Percentiles rank a stretch among this genome's conserved stretches.
Conservation (phyloP, 176 grass and related monocot genomes). For the Rhynchospora pubera region DNA sequence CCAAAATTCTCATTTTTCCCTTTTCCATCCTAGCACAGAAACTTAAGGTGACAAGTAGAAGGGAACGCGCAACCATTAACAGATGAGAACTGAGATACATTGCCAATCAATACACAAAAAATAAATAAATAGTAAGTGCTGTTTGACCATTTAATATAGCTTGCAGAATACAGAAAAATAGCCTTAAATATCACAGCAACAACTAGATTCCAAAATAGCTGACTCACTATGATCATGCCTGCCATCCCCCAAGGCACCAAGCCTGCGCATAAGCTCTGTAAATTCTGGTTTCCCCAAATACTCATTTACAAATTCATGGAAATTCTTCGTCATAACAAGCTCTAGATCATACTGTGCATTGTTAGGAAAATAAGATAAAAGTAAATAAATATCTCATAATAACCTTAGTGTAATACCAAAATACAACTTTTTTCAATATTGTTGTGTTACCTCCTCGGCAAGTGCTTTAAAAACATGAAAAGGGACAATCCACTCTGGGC, state of each 20-base stretch:
- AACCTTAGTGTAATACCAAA: conserved; percentile 8
- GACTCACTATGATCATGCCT: conserved; percentile 60
- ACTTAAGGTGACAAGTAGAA: not conserved
- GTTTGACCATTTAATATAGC: not conserved
- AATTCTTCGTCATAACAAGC: conserved; percentile 83
- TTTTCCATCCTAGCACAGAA: not conserved
- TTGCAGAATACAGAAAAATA: not conserved
- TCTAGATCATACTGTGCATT: conserved; percentile 66
- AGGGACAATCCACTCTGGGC: conserved; percentile 94
- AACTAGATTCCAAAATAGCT: not conserved
- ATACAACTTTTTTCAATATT: conserved; percentile 1
- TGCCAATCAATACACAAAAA: not conserved
- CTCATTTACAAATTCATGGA: conserved; percentile 80
- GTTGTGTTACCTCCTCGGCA: conserved; percentile 62
- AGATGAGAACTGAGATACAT: not conserved
- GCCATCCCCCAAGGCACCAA: conserved; percentile 89
- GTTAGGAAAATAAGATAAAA: conserved; percentile 10
- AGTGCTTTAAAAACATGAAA: conserved; percentile 89
- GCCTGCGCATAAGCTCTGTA: conserved; percentile 74
- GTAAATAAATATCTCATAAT: conserved; percentile 16
- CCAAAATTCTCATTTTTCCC: not conserved
- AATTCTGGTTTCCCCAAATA: conserved; percentile 79
- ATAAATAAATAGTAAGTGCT: not conserved
- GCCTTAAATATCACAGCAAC: not conserved
- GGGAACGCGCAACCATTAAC: not conserved